Evolutionary conservation across 306 rosid species (phyloP).

Genomic region (Glycine latifolia): DNA sequence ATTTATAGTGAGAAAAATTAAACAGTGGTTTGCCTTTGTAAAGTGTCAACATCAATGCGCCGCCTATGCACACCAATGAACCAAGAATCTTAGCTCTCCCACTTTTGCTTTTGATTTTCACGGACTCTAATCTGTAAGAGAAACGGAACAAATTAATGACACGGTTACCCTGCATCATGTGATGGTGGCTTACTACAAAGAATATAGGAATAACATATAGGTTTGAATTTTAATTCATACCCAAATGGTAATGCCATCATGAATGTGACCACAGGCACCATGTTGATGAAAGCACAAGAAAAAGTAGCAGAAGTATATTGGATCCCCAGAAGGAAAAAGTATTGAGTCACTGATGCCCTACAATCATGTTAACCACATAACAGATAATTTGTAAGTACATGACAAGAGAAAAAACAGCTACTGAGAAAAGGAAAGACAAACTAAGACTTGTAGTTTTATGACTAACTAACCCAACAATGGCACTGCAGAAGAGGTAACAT

Average conservation of each 20-base stretch:
- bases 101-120: conserved; percentile 73
- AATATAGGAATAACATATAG: not conserved
- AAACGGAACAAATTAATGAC: not conserved
- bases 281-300: conserved; percentile 83
- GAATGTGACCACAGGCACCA: conserved; percentile 83
- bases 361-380: conserved; percentile 26
- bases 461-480: conserved; percentile 84
- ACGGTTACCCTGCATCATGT: conserved; percentile 16
- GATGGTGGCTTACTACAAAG: not conserved
- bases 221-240: conserved; percentile 48
- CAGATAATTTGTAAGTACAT: conserved; percentile 5
- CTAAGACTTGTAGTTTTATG: not conserved
- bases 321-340: conserved; percentile 84
- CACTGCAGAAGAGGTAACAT: conserved; percentile 85
- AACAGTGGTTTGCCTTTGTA: conserved; percentile 73
- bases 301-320: conserved; percentile 93
- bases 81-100: conserved; percentile 87
- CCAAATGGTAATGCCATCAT: conserved; percentile 86
- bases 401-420: not conserved
- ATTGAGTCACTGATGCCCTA: conserved; percentile 87
- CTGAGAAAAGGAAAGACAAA: conserved; percentile 12
- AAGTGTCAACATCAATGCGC: conserved; percentile 67
- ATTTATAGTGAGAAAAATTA: conserved; percentile 42
- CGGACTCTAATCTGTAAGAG: conserved; percentile 65
- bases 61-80: conserved; percentile 71